A percentile compares a stretch with the other conserved stretches of the same genome.
phyloP scores from a whole-genome alignment of 495 filamentous ascomycete genomes.

The Talaromyces trachyspermus region DNA sequence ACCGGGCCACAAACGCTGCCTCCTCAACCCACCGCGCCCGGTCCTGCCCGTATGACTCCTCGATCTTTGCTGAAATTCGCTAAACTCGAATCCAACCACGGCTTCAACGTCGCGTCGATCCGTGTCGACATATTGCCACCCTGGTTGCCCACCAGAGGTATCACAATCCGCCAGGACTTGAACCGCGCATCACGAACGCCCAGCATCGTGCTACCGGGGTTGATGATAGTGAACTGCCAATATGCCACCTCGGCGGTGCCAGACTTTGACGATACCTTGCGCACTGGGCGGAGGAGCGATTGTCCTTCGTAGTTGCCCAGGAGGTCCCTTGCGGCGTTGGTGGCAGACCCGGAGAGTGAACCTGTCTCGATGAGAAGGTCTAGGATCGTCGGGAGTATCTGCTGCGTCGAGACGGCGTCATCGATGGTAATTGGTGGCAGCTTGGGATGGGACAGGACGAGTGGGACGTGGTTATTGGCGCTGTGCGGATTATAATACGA shows the following conservation, averaged over 20 bases:
- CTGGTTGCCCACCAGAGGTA: constrained; percentile 38
- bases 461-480: constrained; percentile 42
- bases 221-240: constrained; percentile 47
- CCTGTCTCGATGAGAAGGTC: constrained; percentile 40
- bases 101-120: constrained; percentile 35
- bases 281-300: constrained; percentile 35
- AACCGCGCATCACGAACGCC: constrained; percentile 34
- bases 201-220: constrained; percentile 42
- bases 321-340: constrained; percentile 29
- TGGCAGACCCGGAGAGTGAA: constrained; percentile 25
- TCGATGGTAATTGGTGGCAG: constrained; percentile 36
- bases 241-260: constrained; percentile 21
- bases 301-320: constrained; percentile 42
- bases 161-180: constrained; percentile 35
- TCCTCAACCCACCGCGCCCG: constrained; percentile 35
- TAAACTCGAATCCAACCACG: constrained; percentile 26
- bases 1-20: constrained; percentile 35
- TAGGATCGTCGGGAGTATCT: constrained; percentile 44
- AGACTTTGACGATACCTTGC: constrained; percentile 1
- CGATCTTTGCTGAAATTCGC: constrained; percentile 25
- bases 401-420: constrained; percentile 34
- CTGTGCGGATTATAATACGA: constrained; percentile 45
- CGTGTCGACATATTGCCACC: constrained; percentile 38
- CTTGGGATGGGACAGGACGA: constrained; percentile 41
- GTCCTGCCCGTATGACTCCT: constrained; percentile 27